Evolutionary conservation across 2,329 filamentous ascomycete genomes (phyloP).

Genomic region (Pyricularia sp.): DNA sequence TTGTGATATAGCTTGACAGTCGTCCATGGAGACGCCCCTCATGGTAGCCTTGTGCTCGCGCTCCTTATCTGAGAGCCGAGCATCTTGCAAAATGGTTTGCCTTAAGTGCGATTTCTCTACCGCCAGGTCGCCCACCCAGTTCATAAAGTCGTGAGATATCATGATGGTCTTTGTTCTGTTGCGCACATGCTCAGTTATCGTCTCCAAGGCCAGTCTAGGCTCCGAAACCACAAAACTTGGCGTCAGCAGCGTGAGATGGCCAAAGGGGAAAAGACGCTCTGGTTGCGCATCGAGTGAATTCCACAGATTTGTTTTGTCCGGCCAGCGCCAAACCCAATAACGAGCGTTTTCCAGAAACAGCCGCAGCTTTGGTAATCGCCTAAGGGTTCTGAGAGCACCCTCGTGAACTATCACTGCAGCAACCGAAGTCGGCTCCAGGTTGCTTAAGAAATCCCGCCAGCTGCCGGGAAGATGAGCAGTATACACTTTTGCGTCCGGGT

Average conservation of each 20-base stretch:
- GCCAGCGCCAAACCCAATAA: conserved; percentile 28
- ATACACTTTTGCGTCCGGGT: conserved; percentile 31
- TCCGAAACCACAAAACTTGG: conserved; percentile 40
- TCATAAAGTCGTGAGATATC: conserved; percentile 1
- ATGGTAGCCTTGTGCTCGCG: conserved; percentile 12
- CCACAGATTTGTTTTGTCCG: conserved; percentile 14
- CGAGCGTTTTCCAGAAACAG: conserved; percentile 19
- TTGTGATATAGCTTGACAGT: conserved; percentile 13
- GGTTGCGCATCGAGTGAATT: conserved; percentile 2
- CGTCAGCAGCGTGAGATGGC: conserved; percentile 35
- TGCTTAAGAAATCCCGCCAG: conserved; percentile 33
- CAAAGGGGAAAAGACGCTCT: conserved; percentile 33
- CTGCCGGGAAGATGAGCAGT: conserved; percentile 30
- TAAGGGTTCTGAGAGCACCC: conserved; percentile 24
- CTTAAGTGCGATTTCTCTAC: conserved; percentile 20
- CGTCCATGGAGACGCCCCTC: conserved; percentile 15
- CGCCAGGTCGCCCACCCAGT: conserved; percentile 24
- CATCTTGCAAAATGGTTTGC: conserved; percentile 7
- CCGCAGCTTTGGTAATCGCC: conserved; percentile 28
- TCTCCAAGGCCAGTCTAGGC: conserved; percentile 24
- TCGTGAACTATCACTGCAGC: conserved; percentile 35
- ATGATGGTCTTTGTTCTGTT: not conserved
- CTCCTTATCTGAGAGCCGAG: conserved; percentile 7
- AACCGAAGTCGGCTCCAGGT: conserved; percentile 15
- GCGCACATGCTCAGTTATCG: conserved; percentile 18